Conservation (phyloP, 129 eudicot genomes). For the Flaveria ramosissima region DNA sequence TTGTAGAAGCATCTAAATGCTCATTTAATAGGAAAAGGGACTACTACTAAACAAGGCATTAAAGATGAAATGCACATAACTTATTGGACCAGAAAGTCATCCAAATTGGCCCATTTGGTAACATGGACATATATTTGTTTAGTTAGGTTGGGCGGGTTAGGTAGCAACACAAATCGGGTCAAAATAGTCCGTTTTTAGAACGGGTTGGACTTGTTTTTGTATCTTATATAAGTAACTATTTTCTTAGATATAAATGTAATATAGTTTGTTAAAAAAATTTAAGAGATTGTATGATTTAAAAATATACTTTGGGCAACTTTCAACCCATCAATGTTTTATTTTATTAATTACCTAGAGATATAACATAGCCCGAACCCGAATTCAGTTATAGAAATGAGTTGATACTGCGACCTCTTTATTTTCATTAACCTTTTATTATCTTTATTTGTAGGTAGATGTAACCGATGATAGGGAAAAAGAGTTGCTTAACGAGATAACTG, state of each 20-base stretch:
- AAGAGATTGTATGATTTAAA: background rate
- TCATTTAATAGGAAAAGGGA: background rate
- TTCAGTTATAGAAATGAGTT: background rate
- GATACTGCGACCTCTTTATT: background rate
- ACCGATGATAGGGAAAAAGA: constrained; percentile 78
- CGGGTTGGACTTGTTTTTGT: background rate
- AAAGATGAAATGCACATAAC: background rate
- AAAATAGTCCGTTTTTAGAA: background rate
- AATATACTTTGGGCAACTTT: background rate
- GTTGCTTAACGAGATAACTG: constrained; percentile 65
- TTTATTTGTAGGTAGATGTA: constrained; percentile 57
- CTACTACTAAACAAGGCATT: background rate
- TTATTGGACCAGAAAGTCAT: background rate
- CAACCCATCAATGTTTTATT: background rate
- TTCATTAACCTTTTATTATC: background rate
- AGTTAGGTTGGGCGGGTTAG: background rate
- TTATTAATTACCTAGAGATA: background rate
- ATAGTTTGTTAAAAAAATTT: background rate
- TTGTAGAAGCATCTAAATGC: background rate
- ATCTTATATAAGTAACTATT: background rate
- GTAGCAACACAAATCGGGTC: background rate
- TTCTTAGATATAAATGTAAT: background rate
- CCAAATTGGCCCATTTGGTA: background rate
- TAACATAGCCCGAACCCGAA: background rate
- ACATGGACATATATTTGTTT: background rate